Evolutionary conservation across 176 grass and related monocot species (phyloP), one percentile per base, ranked within the genome.

Genomic region (Panicum miliaceum): DNA sequence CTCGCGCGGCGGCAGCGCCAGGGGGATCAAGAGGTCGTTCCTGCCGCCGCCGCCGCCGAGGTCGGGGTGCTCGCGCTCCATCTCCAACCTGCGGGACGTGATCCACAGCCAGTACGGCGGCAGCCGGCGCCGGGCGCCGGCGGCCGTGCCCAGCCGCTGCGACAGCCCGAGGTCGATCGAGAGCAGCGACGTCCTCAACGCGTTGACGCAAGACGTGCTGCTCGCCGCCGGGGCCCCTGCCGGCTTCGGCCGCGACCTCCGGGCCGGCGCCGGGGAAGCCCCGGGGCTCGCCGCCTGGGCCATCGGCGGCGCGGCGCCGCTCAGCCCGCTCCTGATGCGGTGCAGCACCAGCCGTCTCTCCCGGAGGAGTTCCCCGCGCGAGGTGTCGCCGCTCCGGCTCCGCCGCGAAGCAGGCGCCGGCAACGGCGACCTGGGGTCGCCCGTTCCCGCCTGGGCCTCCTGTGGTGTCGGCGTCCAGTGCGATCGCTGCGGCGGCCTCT

Each of bases 11-110:
- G 66, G 50, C 52, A 78, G 65, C 62, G 15, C 29, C 62, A 64
- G 34, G 64, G 70, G 67, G 75, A 4, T 67, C 69, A 84, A 88
- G 71, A 86, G 82, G 20, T 20, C 79, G 51, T 76, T 63, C n/a
- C 34, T 32, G 26, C 61, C 76, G 64, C 50, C 76, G 45, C 83
- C 75, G 79, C 68, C 85, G 12, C 88, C 63, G 74, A 80, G 89
- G 74, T 91, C 86, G 1, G 86, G 89, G 36, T 96, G 94, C 86
- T 93, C 91, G 12, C 82, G 81, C 48, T 91, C 94, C 84, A 93
- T 93, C 88, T 89, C 88, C 79, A 91, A 90, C 84, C 88, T 96
- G 65, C 76, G 84, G 56, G 91, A 93, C 77, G 91, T 90, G 37
- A 80, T 96, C 68, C 68, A 72, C 75, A 29, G 74, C 67, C 68